Conservation (phyloP, 345 rosid genomes). For the Luvunga scandens region DNA sequence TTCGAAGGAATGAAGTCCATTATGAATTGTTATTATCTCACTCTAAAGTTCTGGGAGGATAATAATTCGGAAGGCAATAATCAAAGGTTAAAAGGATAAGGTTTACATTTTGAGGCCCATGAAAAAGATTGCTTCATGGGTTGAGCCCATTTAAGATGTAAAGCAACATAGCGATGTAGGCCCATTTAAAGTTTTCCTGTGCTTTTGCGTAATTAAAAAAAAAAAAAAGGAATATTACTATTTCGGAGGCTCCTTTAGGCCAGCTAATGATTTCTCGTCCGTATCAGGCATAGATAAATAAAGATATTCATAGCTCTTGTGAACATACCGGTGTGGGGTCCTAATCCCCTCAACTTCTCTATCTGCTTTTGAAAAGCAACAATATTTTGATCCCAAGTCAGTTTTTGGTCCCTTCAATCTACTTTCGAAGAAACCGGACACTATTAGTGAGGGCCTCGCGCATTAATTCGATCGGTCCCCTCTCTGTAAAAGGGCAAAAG, state of each 20-base stretch:
- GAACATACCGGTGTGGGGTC: neutral
- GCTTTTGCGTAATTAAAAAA: no score
- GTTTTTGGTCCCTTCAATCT: neutral
- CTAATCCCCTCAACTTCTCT: neutral
- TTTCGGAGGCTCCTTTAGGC: neutral
- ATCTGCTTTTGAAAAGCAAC: neutral
- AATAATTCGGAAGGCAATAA: no score
- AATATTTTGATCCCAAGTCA: no score
- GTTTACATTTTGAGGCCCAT: no score
- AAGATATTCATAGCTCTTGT: neutral
- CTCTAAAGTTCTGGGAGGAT: no score
- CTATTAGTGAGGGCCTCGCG: neutral
- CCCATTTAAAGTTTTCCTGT: no score
- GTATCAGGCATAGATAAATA: neutral
- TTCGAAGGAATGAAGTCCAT: no score
- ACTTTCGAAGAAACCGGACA: neutral
- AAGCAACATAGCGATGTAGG: no score
- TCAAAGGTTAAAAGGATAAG: no score
- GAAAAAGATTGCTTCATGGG: no score
- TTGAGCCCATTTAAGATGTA: no score
- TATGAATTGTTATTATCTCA: no score
- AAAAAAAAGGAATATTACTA: neutral
- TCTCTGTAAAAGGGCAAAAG: neutral
- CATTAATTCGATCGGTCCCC: neutral
- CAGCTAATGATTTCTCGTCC: neutral